Conservation (phyloP, 2,329 filamentous ascomycete species). For the Fusarium pseudoanthophilum region DNA sequence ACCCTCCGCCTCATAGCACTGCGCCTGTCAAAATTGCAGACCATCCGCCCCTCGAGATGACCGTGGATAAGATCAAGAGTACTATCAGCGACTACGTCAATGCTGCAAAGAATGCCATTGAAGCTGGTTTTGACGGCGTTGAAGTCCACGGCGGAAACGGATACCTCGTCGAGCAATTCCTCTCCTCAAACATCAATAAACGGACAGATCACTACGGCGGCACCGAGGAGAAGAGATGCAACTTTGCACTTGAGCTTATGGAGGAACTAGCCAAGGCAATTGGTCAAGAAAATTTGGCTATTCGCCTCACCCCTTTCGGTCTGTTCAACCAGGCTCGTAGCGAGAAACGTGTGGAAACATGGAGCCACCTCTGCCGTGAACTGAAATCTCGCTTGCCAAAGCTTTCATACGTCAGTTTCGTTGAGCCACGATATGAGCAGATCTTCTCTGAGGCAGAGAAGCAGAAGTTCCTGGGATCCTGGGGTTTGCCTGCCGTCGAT, state of each 20-base stretch:
- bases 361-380: constrained; percentile 59
- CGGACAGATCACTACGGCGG: constrained; percentile 53
- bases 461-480: constrained; percentile 58
- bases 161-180: constrained; percentile 55
- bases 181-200: constrained; percentile 51
- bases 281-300: constrained; percentile 57
- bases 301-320: constrained; percentile 60
- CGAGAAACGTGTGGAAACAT: constrained; percentile 63
- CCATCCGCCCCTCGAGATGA: constrained; percentile 47
- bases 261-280: constrained; percentile 54
- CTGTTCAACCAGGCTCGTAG: constrained; percentile 63
- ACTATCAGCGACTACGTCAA: constrained; percentile 47
- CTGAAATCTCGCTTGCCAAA: constrained; percentile 56
- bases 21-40: constrained; percentile 54
- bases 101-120: constrained; percentile 58
- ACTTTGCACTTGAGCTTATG: constrained; percentile 67
- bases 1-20: constrained; percentile 49
- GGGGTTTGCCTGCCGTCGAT: constrained; percentile 58
- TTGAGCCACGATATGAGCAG: constrained; percentile 66
- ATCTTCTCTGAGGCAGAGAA: constrained; percentile 61
- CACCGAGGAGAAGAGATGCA: constrained; percentile 49
- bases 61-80: constrained; percentile 54
- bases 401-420: constrained; percentile 65
- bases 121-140: constrained; percentile 61
- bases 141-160: constrained; percentile 56